Evolutionary conservation across 371 early-diverging fungal genomes (phyloP).

Genomic region (Rhizopus arrhizus): DNA sequence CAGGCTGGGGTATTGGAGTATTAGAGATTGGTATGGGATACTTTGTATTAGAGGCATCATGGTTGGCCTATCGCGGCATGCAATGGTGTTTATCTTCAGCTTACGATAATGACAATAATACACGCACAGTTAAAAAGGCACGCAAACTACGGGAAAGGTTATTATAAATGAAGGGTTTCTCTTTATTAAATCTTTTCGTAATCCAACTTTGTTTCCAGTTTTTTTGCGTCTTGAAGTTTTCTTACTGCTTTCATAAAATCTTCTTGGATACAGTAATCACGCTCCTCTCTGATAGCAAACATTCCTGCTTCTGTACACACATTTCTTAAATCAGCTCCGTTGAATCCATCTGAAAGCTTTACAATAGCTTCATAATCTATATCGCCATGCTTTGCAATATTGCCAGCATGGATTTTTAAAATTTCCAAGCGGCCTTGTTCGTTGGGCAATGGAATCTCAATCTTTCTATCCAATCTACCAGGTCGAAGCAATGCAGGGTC

Average conservation of each 20-base stretch:
- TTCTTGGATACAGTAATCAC: constrained; percentile 97
- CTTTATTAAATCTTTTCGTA: constrained; percentile 80
- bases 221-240: constrained; percentile 98
- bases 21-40: constrained; percentile 43
- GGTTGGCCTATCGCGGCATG: constrained; percentile 35
- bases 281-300: constrained; percentile 99
- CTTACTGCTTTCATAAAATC: constrained; percentile 99
- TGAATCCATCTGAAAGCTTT: constrained; percentile 98
- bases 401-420: constrained; percentile 94
- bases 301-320: constrained; percentile 99
- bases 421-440: constrained; percentile 94
- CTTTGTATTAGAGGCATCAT: constrained; percentile 46
- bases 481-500: constrained; percentile 99
- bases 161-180: background rate
- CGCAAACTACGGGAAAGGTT: constrained; percentile 25
- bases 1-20: constrained; percentile 47
- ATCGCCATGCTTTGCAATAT: constrained; percentile 96
- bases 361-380: constrained; percentile 97
- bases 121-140: constrained; percentile 26
- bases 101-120: background rate
- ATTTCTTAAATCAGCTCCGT: constrained; percentile 99
- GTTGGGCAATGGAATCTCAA: constrained; percentile 96
- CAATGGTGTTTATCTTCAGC: constrained; percentile 39
- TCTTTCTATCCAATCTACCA: constrained; percentile 98
- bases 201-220: constrained; percentile 98